Conservation (phyloP, 148 eudicot genomes). For the Camellia granthamiana region DNA sequence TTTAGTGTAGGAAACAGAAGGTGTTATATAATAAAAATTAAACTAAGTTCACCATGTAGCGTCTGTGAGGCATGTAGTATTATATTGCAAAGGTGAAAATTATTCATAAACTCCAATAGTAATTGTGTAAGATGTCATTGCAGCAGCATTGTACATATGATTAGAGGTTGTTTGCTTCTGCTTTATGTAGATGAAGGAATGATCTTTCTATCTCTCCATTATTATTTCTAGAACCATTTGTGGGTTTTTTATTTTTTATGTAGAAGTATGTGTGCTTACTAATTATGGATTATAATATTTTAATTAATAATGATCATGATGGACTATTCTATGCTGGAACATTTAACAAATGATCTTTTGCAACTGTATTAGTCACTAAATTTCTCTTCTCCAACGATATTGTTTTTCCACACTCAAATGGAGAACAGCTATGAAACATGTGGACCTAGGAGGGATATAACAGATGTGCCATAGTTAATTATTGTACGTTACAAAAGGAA, state of each 20-base stretch:
- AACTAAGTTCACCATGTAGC: background rate
- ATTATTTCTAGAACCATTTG: no score
- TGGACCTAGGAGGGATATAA: conserved; percentile 73
- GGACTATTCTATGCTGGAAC: background rate
- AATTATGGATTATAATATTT: background rate
- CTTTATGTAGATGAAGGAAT: no score
- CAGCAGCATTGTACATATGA: background rate
- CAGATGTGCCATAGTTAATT: conserved; percentile 60
- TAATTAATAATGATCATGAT: background rate
- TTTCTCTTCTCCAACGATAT: conserved; percentile 47
- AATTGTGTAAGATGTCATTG: background rate
- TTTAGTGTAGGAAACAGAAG: background rate
- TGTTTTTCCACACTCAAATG: conserved; percentile 73
- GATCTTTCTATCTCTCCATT: no score
- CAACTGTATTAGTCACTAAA: background rate
- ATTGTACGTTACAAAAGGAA: conserved; percentile 86
- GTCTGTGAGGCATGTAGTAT: background rate
- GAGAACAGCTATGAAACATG: conserved; percentile 76
- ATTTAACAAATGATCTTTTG: background rate
- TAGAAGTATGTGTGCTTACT: background rate
- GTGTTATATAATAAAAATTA: background rate
- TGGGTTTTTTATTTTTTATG: no score
- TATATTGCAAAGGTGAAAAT: background rate
- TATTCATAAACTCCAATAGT: background rate
- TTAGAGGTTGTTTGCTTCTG: background rate